A percentile compares a stretch with the other conserved stretches of the same genome.
These are phyloP conservation scores for Verbena officinalis DNA, from an alignment of 257 asterid species.

Conservation along the genomic window DNA sequence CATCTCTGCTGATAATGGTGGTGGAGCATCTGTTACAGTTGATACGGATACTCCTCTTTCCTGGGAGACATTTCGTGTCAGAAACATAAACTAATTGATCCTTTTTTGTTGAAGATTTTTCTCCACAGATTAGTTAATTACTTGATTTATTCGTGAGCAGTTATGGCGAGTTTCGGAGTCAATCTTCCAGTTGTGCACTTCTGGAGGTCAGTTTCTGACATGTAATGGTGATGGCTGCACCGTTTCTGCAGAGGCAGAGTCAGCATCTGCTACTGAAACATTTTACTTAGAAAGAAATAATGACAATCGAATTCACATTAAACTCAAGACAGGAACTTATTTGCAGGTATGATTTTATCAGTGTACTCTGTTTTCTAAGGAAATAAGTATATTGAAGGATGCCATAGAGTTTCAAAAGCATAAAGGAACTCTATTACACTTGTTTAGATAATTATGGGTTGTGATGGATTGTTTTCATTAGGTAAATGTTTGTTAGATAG, in stretches of 20 bases:
- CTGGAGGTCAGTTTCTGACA: slow-evolving; percentile 66
- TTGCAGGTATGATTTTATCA: slow-evolving; percentile 50
- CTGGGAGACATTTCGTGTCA: slow-evolving; percentile 80
- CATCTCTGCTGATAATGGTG: slow-evolving; percentile 76
- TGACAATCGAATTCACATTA: slow-evolving; percentile 57
- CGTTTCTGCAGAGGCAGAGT: slow-evolving; percentile 55
- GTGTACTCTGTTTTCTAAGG: neutral
- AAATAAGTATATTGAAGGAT: neutral
- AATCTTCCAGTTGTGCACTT: slow-evolving; percentile 67
- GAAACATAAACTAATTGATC: slow-evolving; percentile 23
- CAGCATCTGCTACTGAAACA: slow-evolving; percentile 58
- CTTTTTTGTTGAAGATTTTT: slow-evolving; percentile 9
- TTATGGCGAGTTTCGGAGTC: slow-evolving; percentile 81
- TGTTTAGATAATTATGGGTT: neutral
- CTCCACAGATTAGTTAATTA: no score
- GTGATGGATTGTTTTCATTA: neutral
- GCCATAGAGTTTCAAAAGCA: neutral
- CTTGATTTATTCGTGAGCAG: slow-evolving; percentile 40
- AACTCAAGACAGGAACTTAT: slow-evolving; percentile 63
- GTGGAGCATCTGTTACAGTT: slow-evolving; percentile 55
- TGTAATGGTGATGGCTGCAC: slow-evolving; percentile 53
- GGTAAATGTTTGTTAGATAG: neutral
- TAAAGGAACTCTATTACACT: neutral
- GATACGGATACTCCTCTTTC: slow-evolving; percentile 66
- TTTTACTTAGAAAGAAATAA: slow-evolving; percentile 69